Evolutionary conservation across 208 protist genomes (phyloP), one percentile per base, ranked within the genome.

Genomic region (Trypanosoma vivax): DNA sequence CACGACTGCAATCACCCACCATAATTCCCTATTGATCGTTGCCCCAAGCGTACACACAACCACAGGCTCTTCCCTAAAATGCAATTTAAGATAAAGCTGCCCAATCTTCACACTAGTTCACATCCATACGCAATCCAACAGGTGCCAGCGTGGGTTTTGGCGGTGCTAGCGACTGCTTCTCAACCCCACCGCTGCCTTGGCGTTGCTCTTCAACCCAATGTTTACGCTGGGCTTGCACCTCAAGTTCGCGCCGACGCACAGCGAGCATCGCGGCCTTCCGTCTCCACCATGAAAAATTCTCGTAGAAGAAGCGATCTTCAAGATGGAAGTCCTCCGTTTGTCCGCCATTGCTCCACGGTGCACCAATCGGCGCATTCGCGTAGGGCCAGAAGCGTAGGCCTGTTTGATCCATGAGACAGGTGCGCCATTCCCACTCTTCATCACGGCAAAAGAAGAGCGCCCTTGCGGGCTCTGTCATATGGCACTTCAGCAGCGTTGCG

Each of bases 381-480:
- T 94, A 94, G 1, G 87, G 87, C 76, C 79, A 94, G 61, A 94
- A 94, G 49, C 87, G 87, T 18, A 91, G 66, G 14, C 87, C 87
- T 0, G 87, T 94, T 53, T 90, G 78, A 53, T 94, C 87, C 87
- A 94, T 94, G 47, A 94, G 50, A 59, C 87, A 94, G 38, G 61
- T 90, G n/a, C 87, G 87, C 87, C 87, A 94, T 74, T 94, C 83
- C 80, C 83, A 94, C 70, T 94, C 87, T 56, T 94, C 87, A 54
- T 94, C 87, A 24, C 87, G 80, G 63, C 87, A 94, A 69, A 94
- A 94, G 43, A 74, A 94, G 19, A 94, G 73, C n/a, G 83, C 87
- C 45, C 77, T 76, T 10, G 82, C 78, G 6, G 87, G 87, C 64
- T 94, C 83, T 29, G 87, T 94, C 87, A 91, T 90, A 76, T 94